Evolutionary conservation across 2,329 filamentous ascomycete species (phyloP).

Genomic region (Dichotomopilus funicola): DNA sequence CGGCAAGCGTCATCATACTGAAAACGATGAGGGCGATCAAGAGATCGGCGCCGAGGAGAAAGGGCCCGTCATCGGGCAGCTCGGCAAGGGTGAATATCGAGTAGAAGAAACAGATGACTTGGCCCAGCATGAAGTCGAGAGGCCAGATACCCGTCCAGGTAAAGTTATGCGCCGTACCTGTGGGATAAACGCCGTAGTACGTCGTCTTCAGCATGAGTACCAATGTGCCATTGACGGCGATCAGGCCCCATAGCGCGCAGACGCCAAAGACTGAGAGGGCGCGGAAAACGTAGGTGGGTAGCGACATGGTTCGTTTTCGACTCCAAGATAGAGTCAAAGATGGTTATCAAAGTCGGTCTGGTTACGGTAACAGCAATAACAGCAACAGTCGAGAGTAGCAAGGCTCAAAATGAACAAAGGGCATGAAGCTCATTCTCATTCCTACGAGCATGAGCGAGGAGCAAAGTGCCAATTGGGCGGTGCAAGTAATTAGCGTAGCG

Average conservation of each 20-base stretch:
- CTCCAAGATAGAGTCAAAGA: neutral
- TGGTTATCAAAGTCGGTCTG: neutral
- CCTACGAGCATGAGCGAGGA: neutral
- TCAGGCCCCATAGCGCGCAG: neutral
- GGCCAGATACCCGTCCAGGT: neutral
- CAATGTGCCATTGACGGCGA: neutral
- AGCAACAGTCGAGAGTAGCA: neutral
- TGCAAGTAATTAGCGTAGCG: neutral
- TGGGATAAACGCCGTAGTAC: neutral
- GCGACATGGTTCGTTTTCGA: neutral
- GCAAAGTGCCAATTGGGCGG: neutral
- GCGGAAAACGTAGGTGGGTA: neutral
- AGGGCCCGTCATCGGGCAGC: neutral
- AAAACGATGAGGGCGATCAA: neutral
- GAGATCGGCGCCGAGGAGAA: neutral
- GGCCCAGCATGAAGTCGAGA: neutral
- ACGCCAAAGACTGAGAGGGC: neutral
- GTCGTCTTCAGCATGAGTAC: neutral
- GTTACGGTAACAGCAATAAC: neutral
- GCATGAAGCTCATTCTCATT: neutral
- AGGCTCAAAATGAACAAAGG: neutral
- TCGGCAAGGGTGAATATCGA: neutral
- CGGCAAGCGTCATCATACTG: neutral
- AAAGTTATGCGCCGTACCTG: neutral
- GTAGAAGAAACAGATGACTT: neutral